Evolutionary conservation across 352 stramenopile genomes (phyloP).

Genomic region (Pythium grandisporangium): DNA sequence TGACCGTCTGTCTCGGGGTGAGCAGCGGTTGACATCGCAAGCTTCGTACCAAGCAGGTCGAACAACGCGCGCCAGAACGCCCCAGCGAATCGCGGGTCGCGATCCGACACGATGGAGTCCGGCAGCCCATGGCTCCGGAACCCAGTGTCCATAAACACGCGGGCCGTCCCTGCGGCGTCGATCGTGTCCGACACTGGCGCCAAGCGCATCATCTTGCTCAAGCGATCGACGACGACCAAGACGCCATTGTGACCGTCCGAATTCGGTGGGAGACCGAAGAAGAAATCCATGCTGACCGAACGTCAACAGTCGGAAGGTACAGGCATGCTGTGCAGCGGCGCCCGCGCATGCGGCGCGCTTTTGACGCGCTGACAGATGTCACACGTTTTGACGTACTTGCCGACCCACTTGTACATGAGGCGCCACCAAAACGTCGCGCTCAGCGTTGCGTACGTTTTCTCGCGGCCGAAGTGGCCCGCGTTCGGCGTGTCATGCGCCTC

Average conservation of each 20-base stretch:
- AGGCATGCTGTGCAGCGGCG: slow-evolving; percentile 6
- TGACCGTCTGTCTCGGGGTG: slow-evolving; percentile 11
- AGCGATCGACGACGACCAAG: slow-evolving; percentile 3
- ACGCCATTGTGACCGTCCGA: background rate
- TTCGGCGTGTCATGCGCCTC: slow-evolving; percentile 2
- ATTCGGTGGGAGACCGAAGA: slow-evolving; percentile 4
- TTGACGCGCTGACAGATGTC: slow-evolving; percentile 8
- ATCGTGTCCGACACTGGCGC: background rate
- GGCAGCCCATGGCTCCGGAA: background rate
- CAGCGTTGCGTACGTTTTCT: slow-evolving; percentile 11
- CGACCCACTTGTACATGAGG: slow-evolving; percentile 15
- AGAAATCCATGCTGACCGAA: slow-evolving; percentile 10
- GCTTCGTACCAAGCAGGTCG: no score
- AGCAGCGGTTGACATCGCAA: slow-evolving; percentile 10
- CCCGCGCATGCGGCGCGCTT: no score
- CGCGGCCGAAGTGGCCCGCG: slow-evolving; percentile 6
- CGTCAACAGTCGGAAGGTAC: slow-evolving; percentile 8
- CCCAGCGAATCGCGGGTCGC: slow-evolving; percentile 6
- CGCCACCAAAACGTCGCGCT: slow-evolving; percentile 5
- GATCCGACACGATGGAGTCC: slow-evolving; percentile 1
- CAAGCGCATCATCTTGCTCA: slow-evolving; percentile 1
- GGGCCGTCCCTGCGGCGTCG: background rate
- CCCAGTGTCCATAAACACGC: slow-evolving; percentile 1
- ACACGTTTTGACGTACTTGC: slow-evolving; percentile 6
- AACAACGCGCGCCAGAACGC: slow-evolving; percentile 8